These are phyloP conservation scores for Aspergillus versicolor DNA, from an alignment of 2,329 filamentous ascomycete genomes.

Conservation along the genomic window DNA sequence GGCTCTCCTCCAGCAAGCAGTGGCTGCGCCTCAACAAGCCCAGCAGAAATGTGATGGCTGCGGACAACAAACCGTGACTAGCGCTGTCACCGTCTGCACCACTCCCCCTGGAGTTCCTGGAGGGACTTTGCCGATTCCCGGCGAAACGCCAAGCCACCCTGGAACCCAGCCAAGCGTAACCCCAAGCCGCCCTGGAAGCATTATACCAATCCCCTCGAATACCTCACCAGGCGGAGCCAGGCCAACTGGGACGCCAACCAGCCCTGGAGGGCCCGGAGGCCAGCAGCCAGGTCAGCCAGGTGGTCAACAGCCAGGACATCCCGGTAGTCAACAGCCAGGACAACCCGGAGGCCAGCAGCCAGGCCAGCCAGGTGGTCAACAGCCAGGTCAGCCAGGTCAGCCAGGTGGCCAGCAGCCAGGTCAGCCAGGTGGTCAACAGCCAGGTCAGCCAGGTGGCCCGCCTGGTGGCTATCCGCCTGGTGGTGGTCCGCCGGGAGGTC, in stretches of 20 bases:
- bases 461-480: too few relatives aligned
- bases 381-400: background rate
- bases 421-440: too few relatives aligned
- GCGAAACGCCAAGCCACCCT: background rate
- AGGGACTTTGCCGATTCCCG: background rate
- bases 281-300: conserved; percentile 2
- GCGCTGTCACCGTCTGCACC: conserved; percentile 3
- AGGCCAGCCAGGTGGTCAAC: too few relatives aligned
- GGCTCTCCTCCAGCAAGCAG: background rate
- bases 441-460: background rate
- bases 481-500: too few relatives aligned
- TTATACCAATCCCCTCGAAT: background rate
- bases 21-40: conserved; percentile 4
- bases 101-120: background rate
- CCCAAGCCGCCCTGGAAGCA: background rate
- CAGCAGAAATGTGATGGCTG: background rate
- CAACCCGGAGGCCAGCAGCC: background rate
- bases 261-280: background rate
- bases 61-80: conserved; percentile 7
- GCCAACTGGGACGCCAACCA: background rate
- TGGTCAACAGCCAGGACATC: background rate
- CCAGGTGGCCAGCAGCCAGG: too few relatives aligned
- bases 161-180: background rate
- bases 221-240: background rate
- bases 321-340: background rate